Evolutionary conservation across 192 early-diverging fungal genomes (phyloP).

Genomic region (Coemansia furcata): DNA sequence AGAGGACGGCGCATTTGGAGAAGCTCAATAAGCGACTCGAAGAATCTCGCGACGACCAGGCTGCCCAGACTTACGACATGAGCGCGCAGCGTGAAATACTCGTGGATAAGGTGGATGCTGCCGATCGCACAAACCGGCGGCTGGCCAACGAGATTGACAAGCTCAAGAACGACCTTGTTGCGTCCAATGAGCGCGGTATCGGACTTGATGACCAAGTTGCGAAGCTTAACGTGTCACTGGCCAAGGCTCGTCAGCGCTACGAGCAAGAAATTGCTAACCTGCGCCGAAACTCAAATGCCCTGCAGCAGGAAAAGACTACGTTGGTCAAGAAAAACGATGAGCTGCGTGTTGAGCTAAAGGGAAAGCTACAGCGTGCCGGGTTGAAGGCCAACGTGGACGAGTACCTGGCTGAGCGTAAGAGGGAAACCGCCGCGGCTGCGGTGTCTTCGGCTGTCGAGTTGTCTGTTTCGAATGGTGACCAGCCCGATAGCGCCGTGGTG

Average conservation of each 20-base stretch:
- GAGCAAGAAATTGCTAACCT: slow-evolving; percentile 62
- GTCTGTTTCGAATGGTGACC: neutral
- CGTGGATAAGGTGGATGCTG: slow-evolving; percentile 18
- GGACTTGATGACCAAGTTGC: slow-evolving; percentile 53
- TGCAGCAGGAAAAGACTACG: slow-evolving; percentile 64
- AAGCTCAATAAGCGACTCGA: slow-evolving; percentile 32
- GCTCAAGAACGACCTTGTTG: slow-evolving; percentile 53
- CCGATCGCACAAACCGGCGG: slow-evolving; percentile 22
- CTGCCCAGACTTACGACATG: slow-evolving; percentile 36
- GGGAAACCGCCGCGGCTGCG: slow-evolving; percentile 1
- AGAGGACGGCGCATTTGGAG: slow-evolving; percentile 12
- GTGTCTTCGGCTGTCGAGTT: neutral
- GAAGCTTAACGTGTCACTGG: slow-evolving; percentile 31
- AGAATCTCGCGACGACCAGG: slow-evolving; percentile 40
- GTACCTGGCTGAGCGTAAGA: slow-evolving; percentile 36
- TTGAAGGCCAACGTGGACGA: slow-evolving; percentile 50
- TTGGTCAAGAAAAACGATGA: slow-evolving; percentile 59
- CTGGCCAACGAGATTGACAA: slow-evolving; percentile 56
- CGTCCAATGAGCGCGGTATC: slow-evolving; percentile 58
- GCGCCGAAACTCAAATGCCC: slow-evolving; percentile 53
- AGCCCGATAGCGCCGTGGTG: slow-evolving; percentile 3
- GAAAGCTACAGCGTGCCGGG: slow-evolving; percentile 52
- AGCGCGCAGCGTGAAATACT: slow-evolving; percentile 21
- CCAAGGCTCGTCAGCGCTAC: slow-evolving; percentile 55
- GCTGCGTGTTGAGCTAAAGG: slow-evolving; percentile 55